Evolutionary conservation across 2,329 filamentous ascomycete genomes (phyloP), one percentile per base, ranked within the genome.

Genomic region (Calonectria fujianensis): DNA sequence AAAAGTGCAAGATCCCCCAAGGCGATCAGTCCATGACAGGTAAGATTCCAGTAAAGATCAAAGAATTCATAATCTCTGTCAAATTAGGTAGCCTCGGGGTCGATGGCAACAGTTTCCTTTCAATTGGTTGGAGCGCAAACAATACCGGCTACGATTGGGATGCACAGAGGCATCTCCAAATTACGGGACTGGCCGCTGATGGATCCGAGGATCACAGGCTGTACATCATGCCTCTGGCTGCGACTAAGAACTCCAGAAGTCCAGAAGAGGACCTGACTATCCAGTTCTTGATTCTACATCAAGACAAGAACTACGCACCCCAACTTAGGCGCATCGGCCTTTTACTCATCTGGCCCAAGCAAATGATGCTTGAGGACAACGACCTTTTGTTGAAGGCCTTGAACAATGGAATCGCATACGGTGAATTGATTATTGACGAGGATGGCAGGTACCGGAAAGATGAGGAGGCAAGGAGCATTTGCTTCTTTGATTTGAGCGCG

Each of bases 101-200:
- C 8, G 14, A 32, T n/a, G 16, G 35, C 52, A 37, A 37, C 31
- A 13, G 13, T 10, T 57, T 57, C 52, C 31, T 31, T 35, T 57
- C 52, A 11, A 57, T 57, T 57, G 52, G 29, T 7, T 57, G 52
- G 52, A 32, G 52, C 13, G 18, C 52, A 24, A 20, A 32, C 31
- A 57, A 57, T 32, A 31, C 52, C 13, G 52, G 37, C 20, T 57
- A 57, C 20, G 52, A 37, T 14, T 57, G 52, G 52, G n/a, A n/a
- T 6, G 31, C 31, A 24, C 20, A 31, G 2, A 18, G 52, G 18
- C 31, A 37, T 24, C 10, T 35, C 31, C 52, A 57, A 37, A n/a
- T 57, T 20, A 57, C 31, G 4, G 31, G 52, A 24, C 8, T 57
- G 29, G 20, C 9, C 8, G 29, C 14, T 20, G 18, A 35, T 35